A percentile compares a stretch with the other conserved stretches of the same genome.
Conservation (phyloP, 1,139 yeast genomes). For the Pichiaceae sp. region DNA sequence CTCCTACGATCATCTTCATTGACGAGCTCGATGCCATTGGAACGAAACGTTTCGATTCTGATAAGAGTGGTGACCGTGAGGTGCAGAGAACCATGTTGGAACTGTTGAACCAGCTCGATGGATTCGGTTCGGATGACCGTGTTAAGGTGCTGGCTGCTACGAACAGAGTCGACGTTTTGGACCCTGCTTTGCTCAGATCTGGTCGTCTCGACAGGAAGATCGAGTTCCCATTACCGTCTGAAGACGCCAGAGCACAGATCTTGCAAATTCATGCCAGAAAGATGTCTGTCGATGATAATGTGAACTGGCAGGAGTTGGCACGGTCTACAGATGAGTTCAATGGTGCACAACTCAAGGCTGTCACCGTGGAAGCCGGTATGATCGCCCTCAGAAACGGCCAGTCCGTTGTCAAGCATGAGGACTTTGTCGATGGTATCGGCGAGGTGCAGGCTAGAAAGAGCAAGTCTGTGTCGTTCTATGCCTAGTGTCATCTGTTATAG, state of each 20-base stretch:
- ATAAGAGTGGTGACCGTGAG: slow-evolving; percentile 96
- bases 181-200: slow-evolving; percentile 92
- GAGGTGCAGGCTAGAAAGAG: slow-evolving; percentile 98
- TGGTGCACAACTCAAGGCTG: slow-evolving; percentile 98
- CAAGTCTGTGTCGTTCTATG: slow-evolving; percentile 92
- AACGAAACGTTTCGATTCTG: slow-evolving; percentile 95
- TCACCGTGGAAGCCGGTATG: slow-evolving; percentile 99
- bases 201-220: slow-evolving; percentile 97
- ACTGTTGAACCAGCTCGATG: slow-evolving; percentile 91
- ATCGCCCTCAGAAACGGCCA: slow-evolving; percentile 96
- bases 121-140: slow-evolving; percentile 95
- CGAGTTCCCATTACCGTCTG: slow-evolving; percentile 95
- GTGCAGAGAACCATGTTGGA: slow-evolving; percentile 99
- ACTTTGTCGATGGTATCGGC: slow-evolving; percentile 94
- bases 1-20: slow-evolving; percentile 94
- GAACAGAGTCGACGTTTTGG: slow-evolving; percentile 93
- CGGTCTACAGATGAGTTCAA: slow-evolving; percentile 97
- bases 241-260: slow-evolving; percentile 94
- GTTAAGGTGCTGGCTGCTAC: slow-evolving; percentile 98
- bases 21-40: slow-evolving; percentile 99
- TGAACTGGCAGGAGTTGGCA: slow-evolving; percentile 97
- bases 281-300: slow-evolving; percentile 87
- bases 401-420: slow-evolving; percentile 88
- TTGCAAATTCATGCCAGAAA: slow-evolving; percentile 95
- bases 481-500: slow-evolving; percentile 33